phyloP scores from a whole-genome alignment of 2,329 filamentous ascomycete genomes.

The Akanthomyces uredinophilus region DNA sequence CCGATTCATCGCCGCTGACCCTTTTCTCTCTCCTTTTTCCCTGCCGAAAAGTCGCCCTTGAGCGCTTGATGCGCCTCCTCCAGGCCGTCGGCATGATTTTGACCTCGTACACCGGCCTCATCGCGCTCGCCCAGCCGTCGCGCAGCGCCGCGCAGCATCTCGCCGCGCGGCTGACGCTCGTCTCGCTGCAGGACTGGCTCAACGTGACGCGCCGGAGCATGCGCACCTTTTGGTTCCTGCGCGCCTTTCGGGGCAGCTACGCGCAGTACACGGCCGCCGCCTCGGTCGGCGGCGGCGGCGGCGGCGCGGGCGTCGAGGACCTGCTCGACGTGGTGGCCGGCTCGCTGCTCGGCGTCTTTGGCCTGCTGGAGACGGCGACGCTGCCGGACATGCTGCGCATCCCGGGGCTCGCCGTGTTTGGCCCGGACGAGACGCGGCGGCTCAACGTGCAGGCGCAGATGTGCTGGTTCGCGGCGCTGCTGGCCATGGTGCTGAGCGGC shows the following conservation, averaged over 20 bases:
- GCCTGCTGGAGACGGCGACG: slow-evolving; percentile 60
- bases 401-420: slow-evolving; percentile 46
- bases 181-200: slow-evolving; percentile 35
- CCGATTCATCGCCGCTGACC: background rate
- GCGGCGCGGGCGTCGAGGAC: slow-evolving; percentile 26
- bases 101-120: slow-evolving; percentile 38
- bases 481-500: slow-evolving; percentile 42
- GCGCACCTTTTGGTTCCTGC: slow-evolving; percentile 64
- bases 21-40: background rate
- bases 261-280: slow-evolving; percentile 30
- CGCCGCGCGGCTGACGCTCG: slow-evolving; percentile 29
- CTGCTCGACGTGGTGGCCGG: slow-evolving; percentile 53
- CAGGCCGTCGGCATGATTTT: slow-evolving; percentile 48
- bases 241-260: slow-evolving; percentile 50
- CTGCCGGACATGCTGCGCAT: slow-evolving; percentile 49
- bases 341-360: slow-evolving; percentile 60
- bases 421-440: slow-evolving; percentile 38
- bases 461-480: slow-evolving; percentile 64
- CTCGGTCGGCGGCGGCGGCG: too few relatives aligned
- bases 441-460: slow-evolving; percentile 58
- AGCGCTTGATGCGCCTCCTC: slow-evolving; percentile 54
- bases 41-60: slow-evolving; percentile 50
- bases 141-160: slow-evolving; percentile 21
- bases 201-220: slow-evolving; percentile 55
- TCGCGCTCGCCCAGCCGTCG: slow-evolving; percentile 28